Base-by-base conservation (phyloP, 345 rosid species). In the Citropsis articulata region DNA sequence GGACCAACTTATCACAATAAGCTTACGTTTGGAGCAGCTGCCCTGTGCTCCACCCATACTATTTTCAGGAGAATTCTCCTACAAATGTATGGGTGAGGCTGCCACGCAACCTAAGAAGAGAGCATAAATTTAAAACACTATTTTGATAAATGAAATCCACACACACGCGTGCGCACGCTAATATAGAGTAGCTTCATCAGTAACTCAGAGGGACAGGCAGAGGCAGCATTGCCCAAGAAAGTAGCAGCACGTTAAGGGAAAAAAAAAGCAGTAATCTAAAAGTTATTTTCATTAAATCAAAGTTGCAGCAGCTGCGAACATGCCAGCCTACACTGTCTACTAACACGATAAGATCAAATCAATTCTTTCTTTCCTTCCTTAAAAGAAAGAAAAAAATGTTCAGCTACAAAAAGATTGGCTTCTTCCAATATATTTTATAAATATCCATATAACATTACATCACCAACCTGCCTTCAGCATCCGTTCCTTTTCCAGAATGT, bases 401-500 rank as follows among this genome's bases (percentile, higher is more conserved):
- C 67, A 14, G 55, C 30, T 59, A 71, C 16, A 27, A 76, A 71
- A 70, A 62, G 45, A 69, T 8, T 21, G 45, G 28, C 18, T 33
- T 80, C 61, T 45, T 25, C 66, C 21, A 57, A 57, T 21, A 55
- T 21, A 30, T 6, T 36, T 64, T 6, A 2, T 64, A 35, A 18
- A 22, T 40, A 42, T n/a, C 19, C 53, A 31, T 8, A 7, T 14
- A 68, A 77, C 72, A 73, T 84, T 83, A 86, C 83, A 73, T 84
- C 86, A 86, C 84, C 87, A 80, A 71, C 85, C 88, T 19, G 75
- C 83, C 80, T 82, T 83, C 73, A 77, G 31, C 82, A 78, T 72
- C 63, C 86, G 79, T 70, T 83, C 86, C 77, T 83, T 85, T 72
- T 85, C 90, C 73, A 87, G 85, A 71, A 87, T 77, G 81, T 71